Evolutionary conservation across 192 early-diverging fungal genomes (phyloP), one percentile per base, ranked within the genome.

Genomic region (Diversispora epigaea): DNA sequence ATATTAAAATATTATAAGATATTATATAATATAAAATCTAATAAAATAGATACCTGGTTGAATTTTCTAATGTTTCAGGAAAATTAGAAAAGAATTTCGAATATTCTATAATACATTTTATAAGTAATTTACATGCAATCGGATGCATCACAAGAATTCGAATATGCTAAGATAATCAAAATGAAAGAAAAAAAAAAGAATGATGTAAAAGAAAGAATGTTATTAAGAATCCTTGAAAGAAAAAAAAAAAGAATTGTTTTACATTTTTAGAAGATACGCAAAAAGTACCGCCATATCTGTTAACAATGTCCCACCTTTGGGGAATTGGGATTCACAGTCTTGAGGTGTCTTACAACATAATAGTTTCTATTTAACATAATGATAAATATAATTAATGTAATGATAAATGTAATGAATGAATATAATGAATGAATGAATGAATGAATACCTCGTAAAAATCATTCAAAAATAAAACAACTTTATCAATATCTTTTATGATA

Each of bases 71-170:
- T 12, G 22, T 8, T 15, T 52, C 47, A 1, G 45, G 11, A 47
- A 21, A 17, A 15, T 46, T 25, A 11, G 15, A 19, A 2, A 71
- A 10, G n/a, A 46, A 44, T 49, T 73, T 73, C 4, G 71, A 43
- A 45, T 61, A 73, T 63, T 73, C 71, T 25, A 73, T 19, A 5
- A 73, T 11, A 19, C 71, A 73, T 60, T 62, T 61, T 17, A 73
- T 12, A 73, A 73, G 19, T 45, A 47, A 47, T 61, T 61, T 17
- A 8, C 41, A 62, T 22, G 14, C 11, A 15, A 3, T 32, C 22
- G 57, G 40, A 45, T 73, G 57, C 9, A 73, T n/a, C 9, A 47
- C 12, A 44, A 73, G 22, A 62, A 60, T 63, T 22, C 46, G 47
- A 47, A 45, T 73, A 12, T 25, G 39, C 71, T 73, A 62, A 39